Base-by-base conservation (phyloP, 1,284 basidiomycete species). In the Meira nashicola region DNA sequence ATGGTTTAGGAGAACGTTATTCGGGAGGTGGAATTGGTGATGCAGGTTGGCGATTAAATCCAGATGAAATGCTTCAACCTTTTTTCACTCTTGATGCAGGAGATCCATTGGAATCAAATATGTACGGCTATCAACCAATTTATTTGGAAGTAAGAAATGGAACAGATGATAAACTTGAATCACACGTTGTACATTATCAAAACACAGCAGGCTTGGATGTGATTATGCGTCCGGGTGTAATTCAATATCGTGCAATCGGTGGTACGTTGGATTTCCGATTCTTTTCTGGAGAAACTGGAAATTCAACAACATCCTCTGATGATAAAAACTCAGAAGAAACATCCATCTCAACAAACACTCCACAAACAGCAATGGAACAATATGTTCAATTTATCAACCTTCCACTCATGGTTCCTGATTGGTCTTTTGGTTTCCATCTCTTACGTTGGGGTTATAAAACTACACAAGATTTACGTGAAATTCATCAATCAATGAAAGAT, bases 1-100 rank as follows among this genome's bases (percentile, higher is more conserved):
- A 89, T 65, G 89, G 89, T 0, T 80, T 90, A 8, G 89, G 88
- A 2, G 88, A 91, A 73, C 83, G 85, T 19, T 82, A 88, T 28
- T 82, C 86, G 1, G 84, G 83, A 67, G 53, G 57, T 19, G 54
- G 54, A 21, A 40, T 55, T 14, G 54, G 54, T 23, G 54, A 44
- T 25, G 15, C 54, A 17, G 59, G 63, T 28, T 86, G 87, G 75
- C 79, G 87, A 39, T 81, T 87, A 12, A 82, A 87, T 64, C 80
- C 81, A 1, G 76, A 82, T 25, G 85, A 85, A 1, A 86, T 85
- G 0, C 80, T 88, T 1, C 82, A 86, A 37, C 87, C 87, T 0
- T 68, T 87, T 28, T 88, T 86, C 85, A 84, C 83, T 33, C 83
- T 87, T 57, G 86, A 88, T 71, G 80, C 58, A 19, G 63, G 66